These are phyloP conservation scores for Annulohypoxylon bovei DNA, from an alignment of 495 filamentous ascomycete genomes.

Conservation along the genomic window DNA sequence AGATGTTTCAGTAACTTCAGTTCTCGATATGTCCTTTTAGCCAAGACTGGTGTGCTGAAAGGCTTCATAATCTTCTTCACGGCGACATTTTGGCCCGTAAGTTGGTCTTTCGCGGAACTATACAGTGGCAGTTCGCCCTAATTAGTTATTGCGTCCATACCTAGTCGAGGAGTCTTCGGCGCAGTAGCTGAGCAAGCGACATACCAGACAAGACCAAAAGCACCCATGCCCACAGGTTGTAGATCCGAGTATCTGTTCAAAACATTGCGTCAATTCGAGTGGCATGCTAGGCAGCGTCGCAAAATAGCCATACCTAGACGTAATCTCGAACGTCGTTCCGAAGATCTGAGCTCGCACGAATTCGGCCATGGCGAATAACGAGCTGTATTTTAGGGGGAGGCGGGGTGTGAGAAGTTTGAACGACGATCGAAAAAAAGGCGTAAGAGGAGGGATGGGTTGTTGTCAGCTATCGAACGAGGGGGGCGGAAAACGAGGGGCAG, in stretches of 20 bases:
- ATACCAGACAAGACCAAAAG: conserved; percentile 98
- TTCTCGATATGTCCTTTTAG: conserved; percentile 96
- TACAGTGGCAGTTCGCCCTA: conserved; percentile 17
- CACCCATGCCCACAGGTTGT: conserved; percentile 98
- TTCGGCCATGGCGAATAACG: conserved; percentile 80
- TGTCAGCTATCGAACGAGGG: conserved; percentile 38
- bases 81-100: conserved; percentile 92
- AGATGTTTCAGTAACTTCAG: conserved; percentile 97
- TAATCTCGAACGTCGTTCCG: conserved; percentile 99
- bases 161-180: conserved; percentile 4
- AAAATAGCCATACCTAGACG: conserved; percentile 76
- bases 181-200: conserved; percentile 34
- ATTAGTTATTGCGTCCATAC: conserved; percentile 37
- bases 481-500: conserved; percentile 37
- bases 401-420: conserved; percentile 12
- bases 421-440: conserved; percentile 26
- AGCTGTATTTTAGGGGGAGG: conserved; percentile 21
- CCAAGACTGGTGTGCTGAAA: conserved; percentile 96
- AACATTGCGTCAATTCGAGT: conserved; percentile 34
- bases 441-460: conserved; percentile 19
- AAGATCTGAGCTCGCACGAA: conserved; percentile 99
- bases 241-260: conserved; percentile 87
- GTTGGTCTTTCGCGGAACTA: conserved; percentile 96
- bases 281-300: conserved; percentile 22
- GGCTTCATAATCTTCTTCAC: conserved; percentile 99